Conservation (phyloP, 176 grass and related monocot species). For the Coix lacrymajobi region DNA sequence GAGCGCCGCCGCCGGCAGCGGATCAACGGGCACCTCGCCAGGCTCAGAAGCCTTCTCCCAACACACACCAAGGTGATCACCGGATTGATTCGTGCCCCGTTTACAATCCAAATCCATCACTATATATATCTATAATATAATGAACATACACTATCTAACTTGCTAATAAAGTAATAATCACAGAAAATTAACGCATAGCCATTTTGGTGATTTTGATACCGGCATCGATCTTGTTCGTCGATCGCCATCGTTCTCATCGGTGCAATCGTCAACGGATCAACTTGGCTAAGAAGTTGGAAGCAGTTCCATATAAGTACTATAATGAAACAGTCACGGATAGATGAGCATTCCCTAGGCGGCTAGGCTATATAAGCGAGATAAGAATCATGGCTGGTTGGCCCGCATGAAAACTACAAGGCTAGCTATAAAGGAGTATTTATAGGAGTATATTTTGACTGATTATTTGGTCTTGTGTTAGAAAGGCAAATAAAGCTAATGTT, state of each 20-base stretch:
- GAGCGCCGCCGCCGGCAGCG: constrained; percentile 92
- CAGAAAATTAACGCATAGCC: background rate
- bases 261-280: background rate
- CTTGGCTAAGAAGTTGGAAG: background rate
- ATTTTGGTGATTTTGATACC: background rate
- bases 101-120: background rate
- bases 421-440: background rate
- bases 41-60: constrained; percentile 84
- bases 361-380: background rate
- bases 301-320: constrained; percentile 9
- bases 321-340: constrained; percentile 23
- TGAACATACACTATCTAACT: too few species aligned
- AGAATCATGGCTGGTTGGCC: background rate
- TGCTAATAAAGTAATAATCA: background rate
- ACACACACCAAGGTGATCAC: constrained; percentile 81
- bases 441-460: background rate
- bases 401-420: background rate
- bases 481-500: background rate
- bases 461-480: background rate
- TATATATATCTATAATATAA: background rate
- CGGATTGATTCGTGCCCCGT: background rate
- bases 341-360: too few species aligned
- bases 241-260: background rate
- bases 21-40: constrained; percentile 86
- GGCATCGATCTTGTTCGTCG: background rate